Evolutionary conservation across 805 yeast genomes (phyloP).

Genomic region (Teunomyces stri): DNA sequence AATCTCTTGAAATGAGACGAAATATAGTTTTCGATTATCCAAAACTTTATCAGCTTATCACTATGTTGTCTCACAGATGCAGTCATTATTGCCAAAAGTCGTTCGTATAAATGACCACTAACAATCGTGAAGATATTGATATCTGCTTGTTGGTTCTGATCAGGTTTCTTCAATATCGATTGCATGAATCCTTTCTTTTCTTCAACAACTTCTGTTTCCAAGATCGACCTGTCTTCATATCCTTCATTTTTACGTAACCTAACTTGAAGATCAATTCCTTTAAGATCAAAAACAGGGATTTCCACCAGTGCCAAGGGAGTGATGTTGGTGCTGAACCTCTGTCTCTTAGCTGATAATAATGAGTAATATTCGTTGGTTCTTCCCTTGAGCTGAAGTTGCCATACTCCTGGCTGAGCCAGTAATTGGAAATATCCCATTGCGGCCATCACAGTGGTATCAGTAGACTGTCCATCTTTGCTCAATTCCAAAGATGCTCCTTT

Average conservation of each 20-base stretch:
- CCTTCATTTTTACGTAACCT: constrained; percentile 37
- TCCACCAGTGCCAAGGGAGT: constrained; percentile 10
- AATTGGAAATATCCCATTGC: constrained; percentile 84
- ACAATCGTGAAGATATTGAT: constrained; percentile 81
- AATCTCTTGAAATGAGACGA: constrained; percentile 64
- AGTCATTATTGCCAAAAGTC: constrained; percentile 75
- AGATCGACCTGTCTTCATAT: constrained; percentile 10
- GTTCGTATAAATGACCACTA: constrained; percentile 76
- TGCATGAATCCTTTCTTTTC: constrained; percentile 3
- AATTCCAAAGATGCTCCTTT: constrained; percentile 53
- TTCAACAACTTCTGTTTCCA: constrained; percentile 11
- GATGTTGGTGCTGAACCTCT: constrained; percentile 38
- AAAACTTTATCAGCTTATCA: constrained; percentile 64
- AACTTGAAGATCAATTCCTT: constrained; percentile 38
- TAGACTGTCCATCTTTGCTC: constrained; percentile 9
- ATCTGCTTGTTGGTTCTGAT: constrained; percentile 45
- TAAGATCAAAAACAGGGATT: constrained; percentile 5
- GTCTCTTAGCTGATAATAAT: constrained; percentile 39
- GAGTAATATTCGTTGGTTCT: constrained; percentile 13
- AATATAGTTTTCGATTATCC: constrained; percentile 82
- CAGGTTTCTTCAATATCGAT: background rate
- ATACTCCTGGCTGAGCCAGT: constrained; percentile 67
- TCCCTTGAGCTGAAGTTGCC: constrained; percentile 50
- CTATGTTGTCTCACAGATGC: constrained; percentile 67
- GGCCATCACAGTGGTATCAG: constrained; percentile 72